phyloP scores from a whole-genome alignment of 169 alveolate genomes.

The Pseudocohnilembus persalinus region DNA sequence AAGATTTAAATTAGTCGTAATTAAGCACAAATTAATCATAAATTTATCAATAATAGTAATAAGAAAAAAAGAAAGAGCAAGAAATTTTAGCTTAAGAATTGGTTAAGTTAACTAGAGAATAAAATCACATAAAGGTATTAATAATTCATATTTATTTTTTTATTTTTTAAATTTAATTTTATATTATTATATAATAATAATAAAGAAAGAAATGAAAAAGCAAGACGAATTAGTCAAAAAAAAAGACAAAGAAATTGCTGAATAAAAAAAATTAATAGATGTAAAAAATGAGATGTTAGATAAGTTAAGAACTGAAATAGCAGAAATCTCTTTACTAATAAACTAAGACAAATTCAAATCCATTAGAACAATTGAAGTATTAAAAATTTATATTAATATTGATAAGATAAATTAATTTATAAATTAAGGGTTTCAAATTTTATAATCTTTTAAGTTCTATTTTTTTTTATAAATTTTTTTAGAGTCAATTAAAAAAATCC shows the following conservation, averaged over 20 bases:
- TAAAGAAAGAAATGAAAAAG: slow-evolving; percentile 14
- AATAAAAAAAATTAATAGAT: slow-evolving; percentile 26
- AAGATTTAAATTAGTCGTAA: background rate
- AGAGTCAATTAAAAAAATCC: slow-evolving; percentile 28
- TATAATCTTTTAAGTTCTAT: background rate
- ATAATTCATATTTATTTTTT: background rate
- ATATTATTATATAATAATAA: background rate
- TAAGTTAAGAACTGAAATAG: slow-evolving; percentile 40
- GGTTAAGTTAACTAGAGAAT: slow-evolving; percentile 34
- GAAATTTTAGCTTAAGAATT: slow-evolving; percentile 39
- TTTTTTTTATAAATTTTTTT: background rate
- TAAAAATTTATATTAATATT: too few relatives aligned
- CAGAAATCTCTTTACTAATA: slow-evolving; percentile 33
- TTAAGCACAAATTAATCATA: slow-evolving; percentile 3
- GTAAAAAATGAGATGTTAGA: slow-evolving; percentile 45
- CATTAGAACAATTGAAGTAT: slow-evolving; percentile 27
- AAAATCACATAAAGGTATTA: slow-evolving; percentile 23
- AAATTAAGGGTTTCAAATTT: too few relatives aligned
- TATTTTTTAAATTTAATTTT: background rate
- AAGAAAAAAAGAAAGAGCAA: slow-evolving; percentile 12
- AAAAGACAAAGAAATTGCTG: slow-evolving; percentile 26
- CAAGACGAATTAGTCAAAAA: slow-evolving; percentile 31
- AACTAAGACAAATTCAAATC: slow-evolving; percentile 44
- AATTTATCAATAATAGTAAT: background rate
- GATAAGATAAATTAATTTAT: too few relatives aligned